Percentiles rank a stretch among this genome's conserved stretches.
Evolutionary conservation across 1,284 basidiomycete species (phyloP).

Genomic region (Sparassis latifolia): DNA sequence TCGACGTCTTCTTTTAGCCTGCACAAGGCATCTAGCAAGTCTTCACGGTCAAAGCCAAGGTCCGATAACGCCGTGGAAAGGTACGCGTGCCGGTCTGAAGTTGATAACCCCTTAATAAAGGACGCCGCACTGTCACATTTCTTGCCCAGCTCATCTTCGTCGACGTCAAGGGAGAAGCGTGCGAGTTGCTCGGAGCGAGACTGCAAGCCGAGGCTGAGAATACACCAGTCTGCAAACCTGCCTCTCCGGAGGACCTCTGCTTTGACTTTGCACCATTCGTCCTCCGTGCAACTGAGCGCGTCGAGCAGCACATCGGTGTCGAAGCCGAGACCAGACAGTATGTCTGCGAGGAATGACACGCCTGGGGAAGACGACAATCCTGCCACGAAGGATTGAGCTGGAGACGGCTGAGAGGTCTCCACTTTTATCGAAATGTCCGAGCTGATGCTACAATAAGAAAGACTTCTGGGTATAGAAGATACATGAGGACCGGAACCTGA

Average conservation of each 20-base stretch:
- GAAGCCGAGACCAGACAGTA: constrained; percentile 1
- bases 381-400: not conserved
- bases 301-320: constrained; percentile 3
- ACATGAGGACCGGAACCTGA: too few relatives aligned
- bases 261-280: constrained; percentile 1
- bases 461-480: too few relatives aligned
- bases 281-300: not conserved
- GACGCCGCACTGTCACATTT: not conserved
- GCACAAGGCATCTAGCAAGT: not conserved
- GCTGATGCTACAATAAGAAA: too few relatives aligned
- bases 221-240: constrained; percentile 2
- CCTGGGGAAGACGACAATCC: not conserved
- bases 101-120: not conserved
- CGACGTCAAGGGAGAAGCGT: too few relatives aligned
- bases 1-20: too few relatives aligned
- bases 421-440: too few relatives aligned
- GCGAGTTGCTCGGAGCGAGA: not conserved
- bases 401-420: not conserved
- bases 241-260: not conserved
- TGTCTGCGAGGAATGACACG: constrained; percentile 1
- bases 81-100: not conserved
- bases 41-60: not conserved
- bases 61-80: not conserved
- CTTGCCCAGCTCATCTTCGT: too few relatives aligned
- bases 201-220: constrained; percentile 4